Evolutionary conservation across 148 eudicot genomes (phyloP).

Genomic region (Fagopyrum homotropicum): DNA sequence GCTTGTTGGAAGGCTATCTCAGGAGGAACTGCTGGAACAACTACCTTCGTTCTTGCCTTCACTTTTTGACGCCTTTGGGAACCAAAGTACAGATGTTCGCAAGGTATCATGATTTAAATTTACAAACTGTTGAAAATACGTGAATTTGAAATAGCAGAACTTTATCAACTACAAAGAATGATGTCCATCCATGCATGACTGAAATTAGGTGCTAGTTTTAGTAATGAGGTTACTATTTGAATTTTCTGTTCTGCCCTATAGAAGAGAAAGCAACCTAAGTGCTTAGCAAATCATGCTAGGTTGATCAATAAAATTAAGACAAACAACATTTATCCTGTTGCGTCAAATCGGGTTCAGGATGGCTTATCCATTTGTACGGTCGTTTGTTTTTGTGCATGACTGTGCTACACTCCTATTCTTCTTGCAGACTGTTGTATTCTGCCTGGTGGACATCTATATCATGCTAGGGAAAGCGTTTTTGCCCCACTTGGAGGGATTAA

Average conservation of each 20-base stretch:
- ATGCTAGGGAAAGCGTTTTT: slow-evolving; percentile 88
- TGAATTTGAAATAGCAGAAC: not conserved
- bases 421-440: slow-evolving; percentile 92
- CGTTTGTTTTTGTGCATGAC: no score
- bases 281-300: no score
- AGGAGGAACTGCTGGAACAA: slow-evolving; percentile 78
- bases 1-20: slow-evolving; percentile 87
- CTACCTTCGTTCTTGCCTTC: slow-evolving; percentile 87
- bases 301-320: no score
- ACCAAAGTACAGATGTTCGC: slow-evolving; percentile 96
- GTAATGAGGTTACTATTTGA: not conserved
- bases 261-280: no score
- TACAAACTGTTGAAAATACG: not conserved
- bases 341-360: no score
- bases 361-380: not conserved
- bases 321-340: no score
- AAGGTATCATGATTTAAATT: slow-evolving; percentile 42
- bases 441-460: slow-evolving; percentile 94
- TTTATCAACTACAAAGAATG: not conserved
- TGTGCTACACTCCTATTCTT: not conserved
- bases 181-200: not conserved
- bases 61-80: slow-evolving; percentile 94
- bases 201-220: not conserved
- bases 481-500: slow-evolving; percentile 91
- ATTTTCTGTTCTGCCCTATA: not conserved